Percentiles rank a stretch among this genome's conserved stretches.
Evolutionary conservation across 2,329 filamentous ascomycete species (phyloP).

Genomic region (Moelleriella libera): DNA sequence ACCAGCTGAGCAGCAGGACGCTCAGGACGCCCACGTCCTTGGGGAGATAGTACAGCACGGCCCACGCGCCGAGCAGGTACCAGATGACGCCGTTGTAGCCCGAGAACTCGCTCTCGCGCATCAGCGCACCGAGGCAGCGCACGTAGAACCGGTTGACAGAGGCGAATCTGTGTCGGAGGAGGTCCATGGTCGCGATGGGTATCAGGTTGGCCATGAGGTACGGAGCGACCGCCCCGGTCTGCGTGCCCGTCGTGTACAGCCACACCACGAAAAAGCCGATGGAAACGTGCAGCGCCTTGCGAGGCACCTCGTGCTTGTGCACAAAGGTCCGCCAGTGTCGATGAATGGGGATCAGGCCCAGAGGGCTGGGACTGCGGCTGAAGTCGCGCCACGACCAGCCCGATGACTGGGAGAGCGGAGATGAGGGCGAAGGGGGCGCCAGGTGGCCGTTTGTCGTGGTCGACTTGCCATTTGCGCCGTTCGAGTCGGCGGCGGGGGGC

Average conservation of each 20-base stretch:
- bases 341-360: slow-evolving; percentile 92
- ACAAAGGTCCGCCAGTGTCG: slow-evolving; percentile 82
- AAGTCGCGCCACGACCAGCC: slow-evolving; percentile 76
- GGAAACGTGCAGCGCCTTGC: slow-evolving; percentile 85
- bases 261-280: slow-evolving; percentile 89
- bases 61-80: slow-evolving; percentile 84
- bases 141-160: slow-evolving; percentile 83
- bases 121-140: slow-evolving; percentile 68
- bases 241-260: slow-evolving; percentile 68
- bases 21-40: slow-evolving; percentile 89
- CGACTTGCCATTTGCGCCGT: slow-evolving; percentile 19
- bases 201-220: slow-evolving; percentile 69
- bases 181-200: slow-evolving; percentile 70
- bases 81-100: slow-evolving; percentile 96
- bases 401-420: slow-evolving; percentile 20
- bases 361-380: slow-evolving; percentile 80
- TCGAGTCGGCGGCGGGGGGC: slow-evolving; percentile 7
- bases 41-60: slow-evolving; percentile 72
- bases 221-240: slow-evolving; percentile 66
- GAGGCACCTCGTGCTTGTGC: slow-evolving; percentile 92
- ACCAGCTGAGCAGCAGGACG: slow-evolving; percentile 88
- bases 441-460: slow-evolving; percentile 47
- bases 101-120: slow-evolving; percentile 90
- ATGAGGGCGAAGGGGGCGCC: slow-evolving; percentile 37
- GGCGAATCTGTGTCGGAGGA: slow-evolving; percentile 69